phyloP scores from a whole-genome alignment of 805 yeast species.

The Kuraishia capsulata region DNA sequence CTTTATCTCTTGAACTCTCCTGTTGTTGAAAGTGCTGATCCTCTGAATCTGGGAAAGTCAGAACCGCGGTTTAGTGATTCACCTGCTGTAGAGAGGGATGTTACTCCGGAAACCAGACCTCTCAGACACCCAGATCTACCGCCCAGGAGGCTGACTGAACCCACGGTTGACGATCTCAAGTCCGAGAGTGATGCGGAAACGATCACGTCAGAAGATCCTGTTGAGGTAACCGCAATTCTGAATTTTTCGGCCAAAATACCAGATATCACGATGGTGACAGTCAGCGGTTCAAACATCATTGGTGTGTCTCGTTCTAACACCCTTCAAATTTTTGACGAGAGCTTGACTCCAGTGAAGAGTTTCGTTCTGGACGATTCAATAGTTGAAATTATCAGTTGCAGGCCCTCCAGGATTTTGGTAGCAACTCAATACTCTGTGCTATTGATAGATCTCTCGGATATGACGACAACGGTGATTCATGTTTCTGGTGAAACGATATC shows the following conservation, averaged over 20 bases:
- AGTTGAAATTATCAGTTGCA: not conserved
- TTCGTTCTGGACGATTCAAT: not conserved
- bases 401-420: not conserved
- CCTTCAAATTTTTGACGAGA: not conserved
- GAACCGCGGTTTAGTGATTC: constrained; percentile 1
- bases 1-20: constrained; percentile 24
- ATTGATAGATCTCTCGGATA: not conserved
- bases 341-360: not conserved
- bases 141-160: too few species aligned
- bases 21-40: constrained; percentile 11
- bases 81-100: not conserved
- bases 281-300: not conserved
- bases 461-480: not conserved
- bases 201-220: not conserved
- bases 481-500: not conserved
- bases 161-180: too few species aligned
- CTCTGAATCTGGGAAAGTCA: not conserved
- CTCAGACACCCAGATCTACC: not conserved
- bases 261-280: not conserved
- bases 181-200: constrained; percentile 3
- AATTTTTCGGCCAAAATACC: not conserved
- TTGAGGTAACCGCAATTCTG: not conserved
- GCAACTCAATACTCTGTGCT: not conserved
- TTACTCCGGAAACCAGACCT: not conserved
- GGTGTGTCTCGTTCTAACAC: not conserved